Percentiles rank a stretch among this genome's conserved stretches.
phyloP scores from a whole-genome alignment of 495 filamentous ascomycete species.

The Acidomyces sp. region DNA sequence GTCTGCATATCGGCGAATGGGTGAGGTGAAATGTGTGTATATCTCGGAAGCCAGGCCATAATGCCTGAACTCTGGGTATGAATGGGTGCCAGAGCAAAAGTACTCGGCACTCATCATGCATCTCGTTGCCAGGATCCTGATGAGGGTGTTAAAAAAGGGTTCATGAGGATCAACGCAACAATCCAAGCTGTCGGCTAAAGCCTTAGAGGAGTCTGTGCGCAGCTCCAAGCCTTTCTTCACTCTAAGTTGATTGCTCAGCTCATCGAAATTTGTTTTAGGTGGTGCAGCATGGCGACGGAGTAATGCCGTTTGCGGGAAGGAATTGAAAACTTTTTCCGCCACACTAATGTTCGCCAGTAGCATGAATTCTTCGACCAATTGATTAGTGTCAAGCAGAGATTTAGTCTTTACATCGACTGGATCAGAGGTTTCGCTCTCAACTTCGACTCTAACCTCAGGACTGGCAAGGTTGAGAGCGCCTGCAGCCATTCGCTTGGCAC shows the following conservation, averaged over 20 bases:
- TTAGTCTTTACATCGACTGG: conserved; percentile 95
- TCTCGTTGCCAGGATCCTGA: conserved; percentile 90
- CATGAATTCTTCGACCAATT: conserved; percentile 98
- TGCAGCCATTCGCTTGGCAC: conserved; percentile 88
- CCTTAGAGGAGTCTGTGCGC: conserved; percentile 69
- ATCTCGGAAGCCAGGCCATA: conserved; percentile 93
- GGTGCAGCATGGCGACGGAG: conserved; percentile 84
- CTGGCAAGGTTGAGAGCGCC: conserved; percentile 90
- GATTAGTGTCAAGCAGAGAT: conserved; percentile 86
- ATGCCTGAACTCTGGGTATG: conserved; percentile 87
- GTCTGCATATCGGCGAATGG: conserved; percentile 93
- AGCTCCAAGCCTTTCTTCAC: conserved; percentile 71
- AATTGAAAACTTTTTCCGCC: conserved; percentile 68
- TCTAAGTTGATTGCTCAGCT: conserved; percentile 74
- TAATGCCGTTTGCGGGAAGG: conserved; percentile 90
- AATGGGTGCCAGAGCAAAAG: conserved; percentile 84
- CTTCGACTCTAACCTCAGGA: conserved; percentile 87
- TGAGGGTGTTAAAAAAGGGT: conserved; percentile 95
- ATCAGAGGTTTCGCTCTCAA: conserved; percentile 87
- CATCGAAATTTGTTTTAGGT: conserved; percentile 90
- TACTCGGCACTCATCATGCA: conserved; percentile 99
- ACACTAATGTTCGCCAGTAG: conserved; percentile 93
- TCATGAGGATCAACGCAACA: conserved; percentile 65
- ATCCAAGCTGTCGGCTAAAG: conserved; percentile 83
- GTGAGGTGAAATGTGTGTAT: conserved; percentile 97